These are phyloP conservation scores for Volvox carteri DNA, from an alignment of 163 green algal species.

Conservation along the genomic window DNA sequence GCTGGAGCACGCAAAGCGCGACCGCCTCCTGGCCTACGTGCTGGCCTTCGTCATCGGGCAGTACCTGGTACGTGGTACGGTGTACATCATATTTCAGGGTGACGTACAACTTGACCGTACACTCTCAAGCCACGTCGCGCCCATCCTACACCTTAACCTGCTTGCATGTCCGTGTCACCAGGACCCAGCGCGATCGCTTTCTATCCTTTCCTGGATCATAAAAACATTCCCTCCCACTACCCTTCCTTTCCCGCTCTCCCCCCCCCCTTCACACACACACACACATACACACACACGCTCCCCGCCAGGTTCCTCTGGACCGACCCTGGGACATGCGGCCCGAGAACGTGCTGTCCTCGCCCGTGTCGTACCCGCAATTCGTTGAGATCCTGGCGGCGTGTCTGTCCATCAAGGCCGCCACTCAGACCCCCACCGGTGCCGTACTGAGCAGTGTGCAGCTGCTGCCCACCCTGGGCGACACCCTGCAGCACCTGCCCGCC, in stretches of 20 bases:
- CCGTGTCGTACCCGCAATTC: constrained; percentile 72
- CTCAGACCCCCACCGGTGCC: constrained; percentile 42
- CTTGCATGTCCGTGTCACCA: background rate
- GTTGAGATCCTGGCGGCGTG: constrained; percentile 67
- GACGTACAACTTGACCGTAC: too few relatives aligned
- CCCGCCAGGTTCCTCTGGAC: constrained; percentile 25
- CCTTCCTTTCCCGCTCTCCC: background rate
- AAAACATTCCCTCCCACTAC: background rate
- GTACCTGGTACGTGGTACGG: constrained; percentile 35
- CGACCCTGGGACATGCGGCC: constrained; percentile 28
- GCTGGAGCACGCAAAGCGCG: constrained; percentile 60
- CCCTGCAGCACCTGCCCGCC: constrained; percentile 43
- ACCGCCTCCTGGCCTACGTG: constrained; percentile 65
- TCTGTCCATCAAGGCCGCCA: constrained; percentile 55
- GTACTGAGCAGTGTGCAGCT: constrained; percentile 56
- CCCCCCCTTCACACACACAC: too few relatives aligned
- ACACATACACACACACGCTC: too few relatives aligned
- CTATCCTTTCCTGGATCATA: too few relatives aligned
- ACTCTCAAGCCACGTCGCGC: too few relatives aligned
- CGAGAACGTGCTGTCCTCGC: background rate
- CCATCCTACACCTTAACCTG: background rate
- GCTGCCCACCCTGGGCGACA: constrained; percentile 42
- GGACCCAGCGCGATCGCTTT: too few relatives aligned
- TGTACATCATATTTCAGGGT: too few relatives aligned
- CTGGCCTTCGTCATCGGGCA: constrained; percentile 51